Evolutionary conservation across 2,329 filamentous ascomycete species (phyloP), one percentile per base, ranked within the genome.

Genomic region (Calycina herbarum): DNA sequence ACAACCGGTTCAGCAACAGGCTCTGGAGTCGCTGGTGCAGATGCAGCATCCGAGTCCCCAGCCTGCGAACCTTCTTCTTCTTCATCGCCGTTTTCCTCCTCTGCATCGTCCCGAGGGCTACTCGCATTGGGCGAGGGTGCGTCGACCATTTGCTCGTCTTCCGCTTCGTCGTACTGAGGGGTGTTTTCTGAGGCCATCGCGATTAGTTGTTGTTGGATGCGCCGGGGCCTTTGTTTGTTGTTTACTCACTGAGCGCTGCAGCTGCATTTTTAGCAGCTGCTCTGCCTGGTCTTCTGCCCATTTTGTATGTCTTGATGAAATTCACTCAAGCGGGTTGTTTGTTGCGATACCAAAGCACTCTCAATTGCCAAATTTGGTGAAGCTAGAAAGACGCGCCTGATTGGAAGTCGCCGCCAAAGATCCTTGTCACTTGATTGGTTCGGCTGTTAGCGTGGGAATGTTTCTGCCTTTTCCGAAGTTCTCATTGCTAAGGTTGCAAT

Each of bases 251-350:
- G 71, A 85, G 77, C 69, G 82, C 82, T 69, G 82, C 82, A 67
- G 82, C 81, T 67, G 82, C 82, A 74, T 81, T 82, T 76, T 82
- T 83, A 57, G 82, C 82, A 68, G 82, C 82, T 70, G 82, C 82
- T 77, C 82, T 81, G 68, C 82, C 82, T 69, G 82, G 83, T 75
- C 82, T 78, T 76, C 81, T 80, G 68, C 81, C 81, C 76, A 77
- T 77, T 27, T 48, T 17, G 24, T 48, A 24, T 33, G 33, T 77
- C 24, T 45, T 13, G 35, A 57, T 24, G 35, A 27, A 29, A 40
- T 42, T 33, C 24, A 38, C 33, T 17, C 38, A 60, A 40, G 11
- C 8, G 24, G 48, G 57, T 40, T 35, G 29, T 20, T 11, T n/a
- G 15, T 45, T 24, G 42, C 38, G 33, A 54, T 56, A 40, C 5